Percentiles rank a stretch among this genome's conserved stretches.
Conservation (phyloP, 345 rosid genomes). For the Populus alba region DNA sequence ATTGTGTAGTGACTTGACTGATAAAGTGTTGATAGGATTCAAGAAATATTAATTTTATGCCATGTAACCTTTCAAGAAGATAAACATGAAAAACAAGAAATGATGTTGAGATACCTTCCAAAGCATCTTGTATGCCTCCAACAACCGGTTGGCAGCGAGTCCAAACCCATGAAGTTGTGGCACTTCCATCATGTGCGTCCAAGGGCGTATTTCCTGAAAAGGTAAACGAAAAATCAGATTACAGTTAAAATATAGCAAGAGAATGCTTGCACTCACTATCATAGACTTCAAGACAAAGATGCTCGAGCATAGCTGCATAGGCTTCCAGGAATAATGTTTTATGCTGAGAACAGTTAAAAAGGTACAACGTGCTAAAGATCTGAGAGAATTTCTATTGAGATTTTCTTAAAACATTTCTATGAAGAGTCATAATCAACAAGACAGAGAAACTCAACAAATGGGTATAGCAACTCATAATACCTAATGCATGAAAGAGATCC, state of each 20-base stretch:
- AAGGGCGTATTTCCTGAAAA: constrained; percentile 85
- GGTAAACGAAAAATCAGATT: neutral
- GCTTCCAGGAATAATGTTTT: neutral
- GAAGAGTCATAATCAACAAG: neutral
- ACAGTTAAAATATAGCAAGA: neutral
- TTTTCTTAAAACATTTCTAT: neutral
- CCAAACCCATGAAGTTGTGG: constrained; percentile 99
- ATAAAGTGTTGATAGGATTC: neutral
- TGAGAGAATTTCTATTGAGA: neutral
- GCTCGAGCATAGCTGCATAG: neutral
- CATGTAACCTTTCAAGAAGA: neutral
- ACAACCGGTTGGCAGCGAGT: constrained; percentile 91
- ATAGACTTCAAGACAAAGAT: neutral
- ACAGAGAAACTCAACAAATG: neutral
- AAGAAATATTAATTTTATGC: neutral
- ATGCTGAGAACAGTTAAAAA: neutral
- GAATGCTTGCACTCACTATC: neutral
- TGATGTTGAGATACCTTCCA: constrained; percentile 54
- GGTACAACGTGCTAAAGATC: neutral
- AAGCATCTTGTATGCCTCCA: constrained; percentile 98
- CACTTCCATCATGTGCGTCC: constrained; percentile 99
- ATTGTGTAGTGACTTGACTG: neutral
- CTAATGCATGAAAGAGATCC: neutral
- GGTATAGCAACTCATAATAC: neutral
- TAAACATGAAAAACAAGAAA: neutral